Percentiles rank a stretch among this genome's conserved stretches.
phyloP scores from a whole-genome alignment of 805 yeast genomes.

The Vanderwaltozyma yarrowii region DNA sequence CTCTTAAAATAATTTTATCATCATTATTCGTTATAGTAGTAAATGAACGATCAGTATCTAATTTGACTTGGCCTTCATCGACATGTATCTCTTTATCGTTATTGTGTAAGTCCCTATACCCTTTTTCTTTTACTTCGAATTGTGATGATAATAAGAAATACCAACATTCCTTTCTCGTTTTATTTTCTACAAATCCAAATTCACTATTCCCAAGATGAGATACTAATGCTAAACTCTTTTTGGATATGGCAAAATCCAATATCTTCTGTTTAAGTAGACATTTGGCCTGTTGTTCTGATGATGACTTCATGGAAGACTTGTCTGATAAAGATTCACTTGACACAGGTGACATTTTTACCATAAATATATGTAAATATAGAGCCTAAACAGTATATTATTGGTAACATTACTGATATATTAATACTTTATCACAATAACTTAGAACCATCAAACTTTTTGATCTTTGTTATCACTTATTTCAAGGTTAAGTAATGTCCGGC shows the following conservation, averaged over 20 bases:
- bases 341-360: neutral
- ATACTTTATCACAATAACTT: too few relatives aligned
- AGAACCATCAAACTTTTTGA: too few relatives aligned
- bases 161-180: conserved; percentile 16
- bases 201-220: conserved; percentile 14
- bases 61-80: conserved; percentile 69
- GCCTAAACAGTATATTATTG: too few relatives aligned
- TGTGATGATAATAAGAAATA: conserved; percentile 23
- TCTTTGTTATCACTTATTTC: too few relatives aligned
- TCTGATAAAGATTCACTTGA: neutral
- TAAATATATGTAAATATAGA: too few relatives aligned
- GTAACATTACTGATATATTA: too few relatives aligned
- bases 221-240: conserved; percentile 8
- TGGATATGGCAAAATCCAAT: conserved; percentile 10
- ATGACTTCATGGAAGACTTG: neutral
- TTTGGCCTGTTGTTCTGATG: neutral
- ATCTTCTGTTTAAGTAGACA: conserved; percentile 4
- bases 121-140: conserved; percentile 1
- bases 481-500: too few relatives aligned
- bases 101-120: neutral
- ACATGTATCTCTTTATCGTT: conserved; percentile 33
- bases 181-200: conserved; percentile 19
- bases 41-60: conserved; percentile 72
- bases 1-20: conserved; percentile 15
- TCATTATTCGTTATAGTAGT: conserved; percentile 22